A percentile compares a stretch with the other conserved stretches of the same genome.
Evolutionary conservation across 148 eudicot genomes (phyloP).

Genomic region (Amaranthus hypochondriacus): DNA sequence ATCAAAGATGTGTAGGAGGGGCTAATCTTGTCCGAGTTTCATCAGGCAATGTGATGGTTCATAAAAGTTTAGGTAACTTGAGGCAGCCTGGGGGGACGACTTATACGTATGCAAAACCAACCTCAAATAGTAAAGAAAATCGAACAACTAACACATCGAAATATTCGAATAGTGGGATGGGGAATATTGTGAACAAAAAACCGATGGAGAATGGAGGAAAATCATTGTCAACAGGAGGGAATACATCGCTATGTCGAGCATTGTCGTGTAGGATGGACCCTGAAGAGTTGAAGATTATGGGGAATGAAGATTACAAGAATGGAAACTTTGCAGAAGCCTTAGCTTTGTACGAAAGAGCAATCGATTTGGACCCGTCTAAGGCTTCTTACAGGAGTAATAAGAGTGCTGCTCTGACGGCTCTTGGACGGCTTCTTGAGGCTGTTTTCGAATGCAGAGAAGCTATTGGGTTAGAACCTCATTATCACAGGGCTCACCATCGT

Average conservation of each 20-base stretch:
- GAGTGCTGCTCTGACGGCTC: slow-evolving; percentile 81
- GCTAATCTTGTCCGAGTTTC: slow-evolving; percentile 60
- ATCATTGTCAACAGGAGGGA: slow-evolving; percentile 14
- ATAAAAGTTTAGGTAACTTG: slow-evolving; percentile 66
- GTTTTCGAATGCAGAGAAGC: slow-evolving; percentile 94
- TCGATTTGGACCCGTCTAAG: slow-evolving; percentile 75
- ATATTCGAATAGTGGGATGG: slow-evolving; percentile 43
- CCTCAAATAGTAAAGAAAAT: slow-evolving; percentile 18
- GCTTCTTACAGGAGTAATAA: slow-evolving; percentile 92
- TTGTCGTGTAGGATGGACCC: slow-evolving; percentile 96
- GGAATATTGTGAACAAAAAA: slow-evolving; percentile 53
- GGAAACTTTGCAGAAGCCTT: slow-evolving; percentile 87
- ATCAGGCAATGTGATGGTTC: slow-evolving; percentile 71
- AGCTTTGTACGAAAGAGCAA: slow-evolving; percentile 87
- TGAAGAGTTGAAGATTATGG: slow-evolving; percentile 78
- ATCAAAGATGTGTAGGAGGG: slow-evolving; percentile 50
- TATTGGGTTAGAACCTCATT: slow-evolving; percentile 64
- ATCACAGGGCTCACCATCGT: slow-evolving; percentile 92
- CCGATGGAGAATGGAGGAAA: slow-evolving; percentile 16
- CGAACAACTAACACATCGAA: slow-evolving; percentile 11
- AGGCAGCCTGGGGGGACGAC: slow-evolving; percentile 40
- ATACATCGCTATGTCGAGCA: slow-evolving; percentile 64
- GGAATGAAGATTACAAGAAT: slow-evolving; percentile 91
- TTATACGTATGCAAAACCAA: slow-evolving; percentile 23
- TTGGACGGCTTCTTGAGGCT: slow-evolving; percentile 89